Evolutionary conservation across 805 yeast species (phyloP), one percentile per base, ranked within the genome.

Genomic region (Myxozyma udenii): DNA sequence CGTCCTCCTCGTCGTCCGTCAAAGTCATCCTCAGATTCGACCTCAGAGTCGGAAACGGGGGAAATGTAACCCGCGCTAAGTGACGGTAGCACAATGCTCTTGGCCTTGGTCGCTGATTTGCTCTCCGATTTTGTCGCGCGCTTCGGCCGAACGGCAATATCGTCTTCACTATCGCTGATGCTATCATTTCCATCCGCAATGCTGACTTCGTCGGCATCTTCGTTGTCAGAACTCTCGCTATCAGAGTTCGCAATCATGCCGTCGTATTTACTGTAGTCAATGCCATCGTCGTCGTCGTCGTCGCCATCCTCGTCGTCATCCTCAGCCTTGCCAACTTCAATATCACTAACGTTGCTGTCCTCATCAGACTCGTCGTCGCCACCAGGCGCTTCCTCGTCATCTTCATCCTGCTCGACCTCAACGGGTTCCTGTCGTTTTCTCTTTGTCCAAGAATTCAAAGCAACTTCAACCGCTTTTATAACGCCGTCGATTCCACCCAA

Each of bases 51-150:
- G 32, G 86, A 95, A 0, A 87, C 83, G 2, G 85, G 96, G 3
- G 96, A 88, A 53, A 78, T 78, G 68, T 87, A 93, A 3, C 98
- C 98, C 0, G 79, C 71, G 47, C 84, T 81, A 45, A 89, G 72
- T 41, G 79, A 81, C 0, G 96, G 96, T 12, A 88, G 74, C 9
- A 65, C 66, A n/a, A 64, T 60, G 3, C 40, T 60, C 16, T 54
- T 52, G 21, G 48, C 62, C 18, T 37, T 58, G 24, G n/a, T n/a
- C n/a, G n/a, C n/a, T n/a, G n/a, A 24, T 38, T n/a, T n/a, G n/a
- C n/a, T n/a, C n/a, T n/a, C n/a, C n/a, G n/a, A n/a, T n/a, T n/a
- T 28, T 14, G 9, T 28, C 14, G 33, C 33, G 14, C 16, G 21
- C 18, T 16, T 28, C 25, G 18, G 21, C 9, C 12, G 33, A 9